phyloP scores from a whole-genome alignment of 805 yeast species.

The Kregervanrija fluxuum region DNA sequence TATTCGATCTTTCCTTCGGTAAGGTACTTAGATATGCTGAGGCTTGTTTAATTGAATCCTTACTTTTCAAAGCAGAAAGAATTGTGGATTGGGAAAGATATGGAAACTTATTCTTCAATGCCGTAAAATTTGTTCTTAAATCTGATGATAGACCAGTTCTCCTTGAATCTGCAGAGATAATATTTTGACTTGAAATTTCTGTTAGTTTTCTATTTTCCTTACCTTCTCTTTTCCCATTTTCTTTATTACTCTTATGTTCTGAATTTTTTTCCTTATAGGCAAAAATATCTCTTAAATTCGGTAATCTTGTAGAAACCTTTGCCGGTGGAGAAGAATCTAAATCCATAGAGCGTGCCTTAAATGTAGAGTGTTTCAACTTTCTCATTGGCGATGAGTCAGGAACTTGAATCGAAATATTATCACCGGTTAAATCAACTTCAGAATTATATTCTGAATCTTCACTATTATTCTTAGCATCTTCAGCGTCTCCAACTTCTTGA shows the following conservation, averaged over 20 bases:
- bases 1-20: constrained; percentile 11
- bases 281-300: constrained; percentile 35
- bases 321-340: constrained; percentile 20
- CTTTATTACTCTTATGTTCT: neutral
- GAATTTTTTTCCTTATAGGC: constrained; percentile 23
- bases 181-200: no score
- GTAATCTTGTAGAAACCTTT: constrained; percentile 18
- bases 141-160: constrained; percentile 15
- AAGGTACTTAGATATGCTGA: constrained; percentile 20
- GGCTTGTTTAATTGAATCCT: constrained; percentile 27
- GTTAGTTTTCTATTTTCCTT: neutral
- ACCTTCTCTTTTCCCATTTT: constrained; percentile 3
- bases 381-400: constrained; percentile 39
- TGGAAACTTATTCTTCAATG: constrained; percentile 28
- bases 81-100: constrained; percentile 23
- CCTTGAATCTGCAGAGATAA: neutral
- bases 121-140: constrained; percentile 22
- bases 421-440: constrained; percentile 6
- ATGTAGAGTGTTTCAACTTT: constrained; percentile 11
- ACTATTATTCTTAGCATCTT: neutral
- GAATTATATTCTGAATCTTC: neutral
- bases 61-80: constrained; percentile 24
- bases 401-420: constrained; percentile 33
- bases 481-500: neutral
- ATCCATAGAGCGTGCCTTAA: constrained; percentile 6